Conservation (phyloP, 176 grass and related monocot genomes). For the Carex scoparia region DNA sequence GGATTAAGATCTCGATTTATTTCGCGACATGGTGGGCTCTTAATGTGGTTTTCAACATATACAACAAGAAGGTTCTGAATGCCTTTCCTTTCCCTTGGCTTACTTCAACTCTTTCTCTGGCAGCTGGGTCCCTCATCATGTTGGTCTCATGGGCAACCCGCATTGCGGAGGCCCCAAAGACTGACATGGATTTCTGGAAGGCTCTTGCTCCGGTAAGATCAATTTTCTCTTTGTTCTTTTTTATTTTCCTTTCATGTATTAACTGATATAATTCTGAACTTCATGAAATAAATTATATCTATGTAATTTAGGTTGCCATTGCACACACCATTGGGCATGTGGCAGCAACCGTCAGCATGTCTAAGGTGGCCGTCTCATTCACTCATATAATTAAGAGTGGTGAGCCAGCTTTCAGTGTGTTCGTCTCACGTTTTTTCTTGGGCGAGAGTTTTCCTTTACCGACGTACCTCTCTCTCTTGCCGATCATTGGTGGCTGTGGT, state of each 20-base stretch:
- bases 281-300: not conserved
- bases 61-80: slow-evolving; percentile 98
- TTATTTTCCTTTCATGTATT: no score
- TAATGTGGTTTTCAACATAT: slow-evolving; percentile 97
- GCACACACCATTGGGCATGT: slow-evolving; percentile 97
- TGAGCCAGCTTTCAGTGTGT: slow-evolving; percentile 88
- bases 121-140: slow-evolving; percentile 95
- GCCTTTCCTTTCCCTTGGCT: slow-evolving; percentile 95
- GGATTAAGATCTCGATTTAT: slow-evolving; percentile 69
- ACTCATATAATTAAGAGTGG: slow-evolving; percentile 99
- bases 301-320: slow-evolving; percentile 65
- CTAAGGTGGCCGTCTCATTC: slow-evolving; percentile 92
- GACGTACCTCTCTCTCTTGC: slow-evolving; percentile 78
- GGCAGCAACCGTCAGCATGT: slow-evolving; percentile 95
- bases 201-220: slow-evolving; percentile 55
- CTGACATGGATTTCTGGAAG: slow-evolving; percentile 88
- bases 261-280: not conserved
- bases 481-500: slow-evolving; percentile 85
- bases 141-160: slow-evolving; percentile 65
- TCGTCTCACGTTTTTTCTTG: slow-evolving; percentile 71
- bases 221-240: not conserved
- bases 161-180: slow-evolving; percentile 57
- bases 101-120: slow-evolving; percentile 73
- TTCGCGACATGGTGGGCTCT: slow-evolving; percentile 95
- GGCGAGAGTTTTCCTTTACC: slow-evolving; percentile 63